These are phyloP conservation scores for Sarcocystis neurona DNA, from an alignment of 169 alveolate species.

Conservation along the genomic window DNA sequence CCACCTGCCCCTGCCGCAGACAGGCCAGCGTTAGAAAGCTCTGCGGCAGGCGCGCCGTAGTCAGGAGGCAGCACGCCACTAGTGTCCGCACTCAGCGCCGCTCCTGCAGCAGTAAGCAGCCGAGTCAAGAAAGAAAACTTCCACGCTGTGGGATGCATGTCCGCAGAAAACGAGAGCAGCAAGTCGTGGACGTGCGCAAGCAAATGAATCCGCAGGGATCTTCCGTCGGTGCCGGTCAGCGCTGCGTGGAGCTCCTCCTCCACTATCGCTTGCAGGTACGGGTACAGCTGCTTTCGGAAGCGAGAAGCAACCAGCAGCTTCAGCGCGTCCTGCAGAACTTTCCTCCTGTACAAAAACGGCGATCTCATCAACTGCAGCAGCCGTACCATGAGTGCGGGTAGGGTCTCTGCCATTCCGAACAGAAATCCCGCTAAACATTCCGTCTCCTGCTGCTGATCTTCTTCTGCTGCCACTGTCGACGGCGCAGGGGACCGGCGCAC, in stretches of 20 bases:
- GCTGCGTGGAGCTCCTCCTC: constrained; percentile 6
- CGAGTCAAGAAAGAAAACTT: background rate
- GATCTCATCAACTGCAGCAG: constrained; percentile 50
- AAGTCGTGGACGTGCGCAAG: constrained; percentile 16
- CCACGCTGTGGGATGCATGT: constrained; percentile 5
- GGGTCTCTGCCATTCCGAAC: constrained; percentile 40
- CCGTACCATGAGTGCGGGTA: constrained; percentile 55
- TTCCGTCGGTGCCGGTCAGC: background rate
- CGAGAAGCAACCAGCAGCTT: constrained; percentile 49
- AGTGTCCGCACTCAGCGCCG: constrained; percentile 4
- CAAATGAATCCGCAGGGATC: background rate
- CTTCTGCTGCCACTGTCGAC: constrained; percentile 25
- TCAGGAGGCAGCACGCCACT: too few species aligned
- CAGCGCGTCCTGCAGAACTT: constrained; percentile 56
- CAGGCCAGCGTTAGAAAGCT: background rate
- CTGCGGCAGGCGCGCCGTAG: too few species aligned
- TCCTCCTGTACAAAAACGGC: constrained; percentile 52
- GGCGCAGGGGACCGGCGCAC: too few species aligned
- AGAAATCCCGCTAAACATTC: too few species aligned
- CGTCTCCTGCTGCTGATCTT: background rate
- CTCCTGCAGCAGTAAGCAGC: constrained; percentile 5
- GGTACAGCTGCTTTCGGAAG: background rate
- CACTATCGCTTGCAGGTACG: background rate
- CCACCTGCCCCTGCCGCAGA: background rate
- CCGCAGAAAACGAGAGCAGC: background rate